These are phyloP conservation scores for Silene latifolia DNA, from an alignment of 148 eudicot genomes.

Conservation along the genomic window DNA sequence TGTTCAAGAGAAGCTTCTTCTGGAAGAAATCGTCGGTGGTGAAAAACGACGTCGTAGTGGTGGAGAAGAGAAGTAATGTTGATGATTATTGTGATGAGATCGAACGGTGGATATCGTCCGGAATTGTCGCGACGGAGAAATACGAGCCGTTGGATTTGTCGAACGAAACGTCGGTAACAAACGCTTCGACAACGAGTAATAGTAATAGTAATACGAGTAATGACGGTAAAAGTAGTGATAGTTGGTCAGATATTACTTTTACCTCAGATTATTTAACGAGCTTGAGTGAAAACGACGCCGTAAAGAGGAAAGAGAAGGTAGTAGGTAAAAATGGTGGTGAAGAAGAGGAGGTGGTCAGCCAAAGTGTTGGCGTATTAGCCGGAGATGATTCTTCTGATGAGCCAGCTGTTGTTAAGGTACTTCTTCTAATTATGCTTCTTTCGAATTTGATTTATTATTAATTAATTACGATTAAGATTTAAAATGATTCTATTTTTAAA, in stretches of 20 bases:
- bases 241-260: slow-evolving; percentile 55
- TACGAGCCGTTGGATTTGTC: slow-evolving; percentile 30
- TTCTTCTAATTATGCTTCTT: neutral
- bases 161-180: slow-evolving; percentile 25
- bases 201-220: slow-evolving; percentile 26
- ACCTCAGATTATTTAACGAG: slow-evolving; percentile 29
- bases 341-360: slow-evolving; percentile 26
- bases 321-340: neutral
- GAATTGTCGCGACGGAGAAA: slow-evolving; percentile 25
- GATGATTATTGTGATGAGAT: slow-evolving; percentile 31
- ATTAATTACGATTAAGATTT: neutral
- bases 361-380: slow-evolving; percentile 26
- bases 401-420: slow-evolving; percentile 35
- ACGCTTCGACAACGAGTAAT: slow-evolving; percentile 4
- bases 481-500: neutral
- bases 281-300: slow-evolving; percentile 37
- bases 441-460: neutral
- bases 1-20: slow-evolving; percentile 43
- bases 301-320: slow-evolving; percentile 24
- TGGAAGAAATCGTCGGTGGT: slow-evolving; percentile 25
- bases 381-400: slow-evolving; percentile 28
- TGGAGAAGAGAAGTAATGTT: neutral
- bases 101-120: slow-evolving; percentile 53
- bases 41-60: neutral
- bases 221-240: slow-evolving; percentile 37